Base-by-base conservation (phyloP, 192 early-diverging fungal genomes). In the Backusella tuberculispora region DNA sequence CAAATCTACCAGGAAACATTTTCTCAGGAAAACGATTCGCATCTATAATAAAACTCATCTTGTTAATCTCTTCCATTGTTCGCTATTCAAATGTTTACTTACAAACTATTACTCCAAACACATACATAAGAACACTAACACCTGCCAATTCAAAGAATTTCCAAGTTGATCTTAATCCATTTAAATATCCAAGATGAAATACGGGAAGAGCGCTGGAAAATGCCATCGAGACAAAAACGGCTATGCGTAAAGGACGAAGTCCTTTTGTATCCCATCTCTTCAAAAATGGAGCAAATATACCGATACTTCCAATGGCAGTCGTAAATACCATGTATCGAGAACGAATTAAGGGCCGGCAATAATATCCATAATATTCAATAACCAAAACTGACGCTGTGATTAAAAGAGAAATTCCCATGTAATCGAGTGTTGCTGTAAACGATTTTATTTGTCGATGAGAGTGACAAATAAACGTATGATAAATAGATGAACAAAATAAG, bases 21-120 rank as follows among this genome's bases (percentile, higher is more conserved):
- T 85, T 85, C 74, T 90, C 89, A 17, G 89, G 89, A 66, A 85
- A 89, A 9, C 88, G 84, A 66, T 86, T 84, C 45, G 84, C 89
- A 77, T 90, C 80, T 82, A 50, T 50, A 19, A 42, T 43, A 63
- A 24, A 65, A 65, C 8, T 5, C 10, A 44, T 4, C 15, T 8
- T 65, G 29, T 4, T 46, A 8, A 74, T 40, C 5, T 67, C 15
- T 2, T 29, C 1, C 19, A 43, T 0, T 17, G 6, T 42, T 66
- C 3, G n/a, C 17, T 34, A 15, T 43, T 38, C 0, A 60, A 29
- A 15, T 0, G 1, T 10, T 4, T 42, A 75, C 72, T 75, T 78
- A 82, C 80, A 89, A 46, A 90, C 85, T 63, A 84, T 77, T 13
- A 90, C 84, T 14, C 89, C 89, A 0, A 78, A 76, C 17, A 87